Base-by-base conservation (phyloP, 1,284 basidiomycete genomes). In the Mycena citricolor region DNA sequence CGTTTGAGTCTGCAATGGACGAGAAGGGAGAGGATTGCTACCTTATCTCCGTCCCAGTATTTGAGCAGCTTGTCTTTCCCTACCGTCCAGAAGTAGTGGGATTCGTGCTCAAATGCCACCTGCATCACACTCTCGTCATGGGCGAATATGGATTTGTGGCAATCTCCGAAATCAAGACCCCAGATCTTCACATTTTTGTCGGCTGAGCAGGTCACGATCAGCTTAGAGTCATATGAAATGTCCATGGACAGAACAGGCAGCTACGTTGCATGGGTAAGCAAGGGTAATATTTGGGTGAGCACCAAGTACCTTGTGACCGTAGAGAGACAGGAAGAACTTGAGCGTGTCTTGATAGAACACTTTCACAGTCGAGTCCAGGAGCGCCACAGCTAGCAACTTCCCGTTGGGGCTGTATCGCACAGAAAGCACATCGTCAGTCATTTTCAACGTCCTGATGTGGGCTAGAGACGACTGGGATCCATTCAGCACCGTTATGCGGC, bases 161-260 rank as follows among this genome's bases (percentile, higher is more conserved):
- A 99, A 66, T 99, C 97, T 36, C 97, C 97, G 60, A 99, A 99
- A 65, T 99, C 95, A 39, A 99, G 81, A 13, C 97, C 97, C 97
- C 97, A 99, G 46, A 99, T 95, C 71, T 99, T 99, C 67, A 99
- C 87, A 61, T 99, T 99, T 69, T 99, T 99, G 68, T 99, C 97
- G 4, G 94, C 93, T n/a, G 93, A 97, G 62, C 90, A 97, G n/a
- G 97, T 99, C 34, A 95, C 86, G 51, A 98, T 93, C 38, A 99
- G 77, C 63, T 97, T 97, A 0, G 91, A 97, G 66, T 99, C 97
- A 51, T 79, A 74, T 1, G 94, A 97, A 44, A 99, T 98, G 63
- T 99, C 97, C 79, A 99, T 89, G 0, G 90, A 83, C 8, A 99
- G 76, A 13, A 99, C 97, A 7, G 97, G 97, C n/a, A 97, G 76